Conservation (phyloP, 2,329 filamentous ascomycete species). For the Alternaria triticina region DNA sequence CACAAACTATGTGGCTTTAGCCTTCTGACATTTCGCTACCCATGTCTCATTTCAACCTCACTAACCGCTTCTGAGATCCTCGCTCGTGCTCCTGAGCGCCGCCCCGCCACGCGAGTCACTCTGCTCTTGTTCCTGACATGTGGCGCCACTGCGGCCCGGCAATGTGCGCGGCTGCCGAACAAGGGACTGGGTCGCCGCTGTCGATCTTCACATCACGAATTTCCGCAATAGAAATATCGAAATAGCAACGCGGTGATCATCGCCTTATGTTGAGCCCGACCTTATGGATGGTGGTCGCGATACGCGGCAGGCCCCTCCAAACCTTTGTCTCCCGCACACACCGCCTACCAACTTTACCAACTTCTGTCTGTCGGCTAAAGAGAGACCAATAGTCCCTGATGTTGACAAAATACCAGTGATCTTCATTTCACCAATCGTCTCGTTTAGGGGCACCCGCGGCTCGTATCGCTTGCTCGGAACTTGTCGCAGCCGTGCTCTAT, state of each 20-base stretch:
- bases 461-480: conserved; percentile 11
- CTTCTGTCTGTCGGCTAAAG: conserved; percentile 12
- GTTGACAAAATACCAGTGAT: background rate
- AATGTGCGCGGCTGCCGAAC: conserved; percentile 16
- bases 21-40: conserved; percentile 6
- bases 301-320: background rate
- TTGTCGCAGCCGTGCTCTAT: background rate
- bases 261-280: background rate
- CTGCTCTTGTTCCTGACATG: conserved; percentile 25
- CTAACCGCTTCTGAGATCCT: conserved; percentile 13
- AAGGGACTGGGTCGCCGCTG: conserved; percentile 10
- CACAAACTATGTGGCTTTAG: conserved; percentile 9
- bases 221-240: background rate
- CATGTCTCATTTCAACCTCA: conserved; percentile 11
- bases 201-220: conserved; percentile 19
- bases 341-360: background rate
- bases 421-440: conserved; percentile 11
- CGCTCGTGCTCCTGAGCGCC: conserved; percentile 17
- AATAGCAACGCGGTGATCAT: conserved; percentile 3
- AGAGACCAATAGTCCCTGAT: conserved; percentile 1
- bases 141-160: conserved; percentile 24
- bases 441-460: conserved; percentile 7
- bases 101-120: conserved; percentile 16
- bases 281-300: background rate
- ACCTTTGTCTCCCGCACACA: background rate